phyloP scores from a whole-genome alignment of 345 rosid species.

The Salix dunnii region DNA sequence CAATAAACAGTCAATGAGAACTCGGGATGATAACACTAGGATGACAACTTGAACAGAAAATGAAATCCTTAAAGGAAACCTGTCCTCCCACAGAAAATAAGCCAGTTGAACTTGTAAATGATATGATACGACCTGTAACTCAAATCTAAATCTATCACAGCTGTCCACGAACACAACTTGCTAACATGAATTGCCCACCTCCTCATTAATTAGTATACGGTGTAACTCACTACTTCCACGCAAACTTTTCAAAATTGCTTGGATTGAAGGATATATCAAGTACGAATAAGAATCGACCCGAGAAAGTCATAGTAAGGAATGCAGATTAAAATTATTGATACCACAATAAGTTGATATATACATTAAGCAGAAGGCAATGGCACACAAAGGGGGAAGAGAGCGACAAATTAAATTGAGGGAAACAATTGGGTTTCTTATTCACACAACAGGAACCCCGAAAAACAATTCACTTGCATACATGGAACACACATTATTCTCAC shows the following conservation, averaged over 20 bases:
- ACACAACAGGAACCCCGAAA: slow-evolving; percentile 39
- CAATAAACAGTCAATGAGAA: neutral
- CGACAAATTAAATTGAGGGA: neutral
- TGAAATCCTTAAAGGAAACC: neutral
- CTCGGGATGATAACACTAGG: neutral
- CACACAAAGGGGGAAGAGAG: neutral
- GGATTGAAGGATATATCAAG: neutral
- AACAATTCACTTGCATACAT: slow-evolving; percentile 38
- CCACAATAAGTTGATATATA: neutral
- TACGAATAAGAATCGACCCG: neutral
- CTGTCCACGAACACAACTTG: neutral
- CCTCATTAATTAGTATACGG: neutral
- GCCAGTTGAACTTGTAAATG: neutral
- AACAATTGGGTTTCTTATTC: slow-evolving; percentile 44
- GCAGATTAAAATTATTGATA: neutral
- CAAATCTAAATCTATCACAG: neutral
- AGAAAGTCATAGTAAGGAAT: neutral
- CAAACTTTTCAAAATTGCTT: neutral
- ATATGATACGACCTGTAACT: neutral
- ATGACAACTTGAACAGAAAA: neutral
- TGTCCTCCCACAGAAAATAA: neutral
- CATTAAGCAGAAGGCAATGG: neutral
- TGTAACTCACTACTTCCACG: neutral
- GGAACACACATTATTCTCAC: slow-evolving; percentile 40
- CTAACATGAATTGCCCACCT: neutral